phyloP scores from a whole-genome alignment of 495 filamentous ascomycete species.

The Talaromyces wortmannii region DNA sequence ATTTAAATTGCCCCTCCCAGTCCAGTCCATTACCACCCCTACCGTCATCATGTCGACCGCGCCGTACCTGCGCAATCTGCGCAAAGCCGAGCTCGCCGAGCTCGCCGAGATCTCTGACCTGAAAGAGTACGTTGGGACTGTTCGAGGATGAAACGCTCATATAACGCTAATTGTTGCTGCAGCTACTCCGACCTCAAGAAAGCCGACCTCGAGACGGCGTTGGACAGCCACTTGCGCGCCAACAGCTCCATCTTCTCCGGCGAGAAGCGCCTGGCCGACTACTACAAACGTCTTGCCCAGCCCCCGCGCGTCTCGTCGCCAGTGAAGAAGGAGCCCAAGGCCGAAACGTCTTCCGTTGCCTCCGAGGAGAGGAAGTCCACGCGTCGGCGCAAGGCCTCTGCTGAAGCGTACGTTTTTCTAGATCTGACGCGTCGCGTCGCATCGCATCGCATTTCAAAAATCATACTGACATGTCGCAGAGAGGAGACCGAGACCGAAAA shows the following conservation, averaged over 20 bases:
- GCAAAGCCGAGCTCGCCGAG: conserved; percentile 74
- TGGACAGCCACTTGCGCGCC: conserved; percentile 67
- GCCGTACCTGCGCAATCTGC: conserved; percentile 78
- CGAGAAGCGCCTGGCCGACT: conserved; percentile 62
- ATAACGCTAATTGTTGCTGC: conserved; percentile 12
- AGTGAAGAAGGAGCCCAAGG: conserved; percentile 57
- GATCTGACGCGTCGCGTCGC: neutral
- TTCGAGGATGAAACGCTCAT: conserved; percentile 4
- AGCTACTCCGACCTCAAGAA: conserved; percentile 73
- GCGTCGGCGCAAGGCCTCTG: conserved; percentile 33
- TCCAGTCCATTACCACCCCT: neutral
- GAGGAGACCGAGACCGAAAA: conserved; percentile 29
- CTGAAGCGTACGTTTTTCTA: conserved; percentile 32
- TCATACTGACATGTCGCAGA: conserved; percentile 8
- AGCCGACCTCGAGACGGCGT: conserved; percentile 66
- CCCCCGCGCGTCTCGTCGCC: conserved; percentile 53
- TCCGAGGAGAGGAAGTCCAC: conserved; percentile 20
- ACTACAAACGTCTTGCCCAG: conserved; percentile 62
- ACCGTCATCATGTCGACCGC: conserved; percentile 39
- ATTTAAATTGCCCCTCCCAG: conserved; percentile 19
- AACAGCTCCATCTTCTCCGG: conserved; percentile 53
- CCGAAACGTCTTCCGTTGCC: conserved; percentile 17
- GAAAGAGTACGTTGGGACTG: conserved; percentile 51
- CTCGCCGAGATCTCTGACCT: conserved; percentile 69
- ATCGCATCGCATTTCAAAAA: neutral